A percentile compares a stretch with the other conserved stretches of the same genome.
phyloP scores from a whole-genome alignment of 495 filamentous ascomycete species.

The Thermothielavioides terrestris region DNA sequence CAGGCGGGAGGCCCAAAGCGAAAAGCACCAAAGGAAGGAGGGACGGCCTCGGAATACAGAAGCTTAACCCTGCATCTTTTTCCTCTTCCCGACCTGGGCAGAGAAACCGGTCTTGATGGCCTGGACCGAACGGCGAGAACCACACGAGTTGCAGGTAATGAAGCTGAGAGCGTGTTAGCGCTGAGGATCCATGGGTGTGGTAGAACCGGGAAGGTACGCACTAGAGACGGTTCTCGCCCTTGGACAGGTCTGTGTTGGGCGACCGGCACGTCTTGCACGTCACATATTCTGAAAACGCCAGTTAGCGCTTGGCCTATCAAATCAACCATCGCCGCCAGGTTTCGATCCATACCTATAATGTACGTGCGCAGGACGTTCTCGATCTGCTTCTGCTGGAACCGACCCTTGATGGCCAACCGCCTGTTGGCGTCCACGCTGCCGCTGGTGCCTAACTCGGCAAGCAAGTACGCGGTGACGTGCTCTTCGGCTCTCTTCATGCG shows the following conservation, averaged over 20 bases:
- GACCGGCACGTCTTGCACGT: slow-evolving; percentile 96
- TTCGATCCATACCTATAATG: slow-evolving; percentile 65
- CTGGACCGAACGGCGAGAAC: slow-evolving; percentile 80
- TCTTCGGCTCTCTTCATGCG: slow-evolving; percentile 96
- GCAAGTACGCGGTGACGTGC: slow-evolving; percentile 93
- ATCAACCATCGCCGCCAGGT: background rate
- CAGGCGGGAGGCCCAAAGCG: background rate
- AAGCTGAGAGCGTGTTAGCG: slow-evolving; percentile 22
- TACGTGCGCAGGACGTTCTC: slow-evolving; percentile 87
- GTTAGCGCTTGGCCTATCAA: slow-evolving; percentile 1
- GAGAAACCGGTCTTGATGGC: slow-evolving; percentile 99
- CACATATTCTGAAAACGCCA: slow-evolving; percentile 71
- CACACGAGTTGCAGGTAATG: slow-evolving; percentile 60
- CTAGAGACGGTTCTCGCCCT: slow-evolving; percentile 89
- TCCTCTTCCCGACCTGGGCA: slow-evolving; percentile 93
- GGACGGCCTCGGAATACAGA: background rate
- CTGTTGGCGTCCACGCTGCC: slow-evolving; percentile 87
- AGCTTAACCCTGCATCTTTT: slow-evolving; percentile 44
- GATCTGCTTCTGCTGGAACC: slow-evolving; percentile 97
- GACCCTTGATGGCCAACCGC: slow-evolving; percentile 95
- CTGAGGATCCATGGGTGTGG: slow-evolving; percentile 56
- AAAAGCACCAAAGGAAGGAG: background rate
- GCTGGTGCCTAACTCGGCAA: slow-evolving; percentile 94
- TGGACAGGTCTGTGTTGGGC: slow-evolving; percentile 91
- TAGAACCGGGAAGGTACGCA: slow-evolving; percentile 29